Base-by-base conservation (phyloP, 2,329 filamentous ascomycete genomes). In the Drechslera avenae region DNA sequence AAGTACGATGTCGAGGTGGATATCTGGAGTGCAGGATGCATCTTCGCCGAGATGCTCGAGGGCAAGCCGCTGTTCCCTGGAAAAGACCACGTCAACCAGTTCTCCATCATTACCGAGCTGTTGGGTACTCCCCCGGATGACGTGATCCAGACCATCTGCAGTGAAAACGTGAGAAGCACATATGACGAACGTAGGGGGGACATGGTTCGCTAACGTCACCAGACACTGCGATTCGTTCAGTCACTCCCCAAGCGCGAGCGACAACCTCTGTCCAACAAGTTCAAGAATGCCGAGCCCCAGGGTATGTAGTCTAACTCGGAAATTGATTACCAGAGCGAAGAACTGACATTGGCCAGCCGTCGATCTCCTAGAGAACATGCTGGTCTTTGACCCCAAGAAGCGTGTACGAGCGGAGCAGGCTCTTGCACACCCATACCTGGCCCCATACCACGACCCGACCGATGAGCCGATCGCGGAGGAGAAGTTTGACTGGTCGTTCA, bases 401-500 rank as follows among this genome's bases (percentile, higher is more conserved):
- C 86, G 94, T 71, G 87, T 97, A 71, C 91, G 90, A 57, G 94
- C 94, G 9, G 84, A 86, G 48, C 86, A 95, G 57, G 93, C 90
- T 19, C 84, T 99, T 44, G 86, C 87, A 39, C 92, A 99, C 76
- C 90, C 93, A 63, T 99, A 99, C 75, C 88, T 99, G 40, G 85
- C 91, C 8, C 93, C 93, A 6, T 99, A 99, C 79, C 94, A 99
- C 76, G 94, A 99, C 72, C 92, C 94, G 7, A 94, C 90, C 36
- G 94, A 99, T 69, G 94, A 99, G 80, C 94, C 94, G 1, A 87
- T 91, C 13, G 90, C 94, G 17, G 90, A 96, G 55, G 92, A 97
- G 80, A 97, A 96, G 79, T 99, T 99, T 68, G 94, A 99, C 74
- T 99, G 94, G 94, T 97, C 92, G 46, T 99, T 99, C 79, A 97